phyloP scores from a whole-genome alignment of 768 basidiomycete species.

The Collybia mongolica region DNA sequence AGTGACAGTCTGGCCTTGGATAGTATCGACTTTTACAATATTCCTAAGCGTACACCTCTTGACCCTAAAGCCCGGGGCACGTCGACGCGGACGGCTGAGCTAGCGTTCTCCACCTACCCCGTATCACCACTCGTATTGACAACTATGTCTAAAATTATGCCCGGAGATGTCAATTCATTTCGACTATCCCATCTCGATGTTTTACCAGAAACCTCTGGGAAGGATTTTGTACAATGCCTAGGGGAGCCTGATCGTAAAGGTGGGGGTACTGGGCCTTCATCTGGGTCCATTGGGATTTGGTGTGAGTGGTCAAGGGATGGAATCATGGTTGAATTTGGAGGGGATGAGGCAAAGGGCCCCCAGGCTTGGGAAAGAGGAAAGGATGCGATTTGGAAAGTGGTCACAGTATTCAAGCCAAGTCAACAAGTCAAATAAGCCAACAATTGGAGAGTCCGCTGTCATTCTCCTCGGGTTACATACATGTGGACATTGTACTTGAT shows the following conservation, averaged over 20 bases:
- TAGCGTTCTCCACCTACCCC: constrained; percentile 58
- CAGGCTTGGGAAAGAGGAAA: constrained; percentile 88
- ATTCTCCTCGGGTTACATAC: too few relatives aligned
- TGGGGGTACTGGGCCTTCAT: constrained; percentile 81
- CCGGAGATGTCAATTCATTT: constrained; percentile 31
- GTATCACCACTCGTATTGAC: constrained; percentile 49
- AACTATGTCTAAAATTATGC: constrained; percentile 29
- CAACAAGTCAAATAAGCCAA: too few relatives aligned
- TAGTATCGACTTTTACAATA: constrained; percentile 84
- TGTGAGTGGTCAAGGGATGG: constrained; percentile 87
- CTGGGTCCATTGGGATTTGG: constrained; percentile 89
- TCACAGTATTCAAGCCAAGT: constrained; percentile 52
- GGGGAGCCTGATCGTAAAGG: constrained; percentile 93
- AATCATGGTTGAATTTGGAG: constrained; percentile 85
- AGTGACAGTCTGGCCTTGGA: constrained; percentile 56
- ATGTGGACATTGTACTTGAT: too few relatives aligned
- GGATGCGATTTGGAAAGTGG: constrained; percentile 75
- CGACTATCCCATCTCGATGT: constrained; percentile 44
- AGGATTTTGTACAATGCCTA: constrained; percentile 69
- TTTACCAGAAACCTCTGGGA: constrained; percentile 57
- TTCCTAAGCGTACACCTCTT: constrained; percentile 28
- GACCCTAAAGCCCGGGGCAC: constrained; percentile 25
- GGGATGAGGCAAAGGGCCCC: constrained; percentile 71
- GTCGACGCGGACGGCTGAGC: constrained; percentile 43
- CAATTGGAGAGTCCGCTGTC: too few relatives aligned